Evolutionary conservation across 2,329 filamentous ascomycete species (phyloP).

Genomic region (Penicillium polonicum): DNA sequence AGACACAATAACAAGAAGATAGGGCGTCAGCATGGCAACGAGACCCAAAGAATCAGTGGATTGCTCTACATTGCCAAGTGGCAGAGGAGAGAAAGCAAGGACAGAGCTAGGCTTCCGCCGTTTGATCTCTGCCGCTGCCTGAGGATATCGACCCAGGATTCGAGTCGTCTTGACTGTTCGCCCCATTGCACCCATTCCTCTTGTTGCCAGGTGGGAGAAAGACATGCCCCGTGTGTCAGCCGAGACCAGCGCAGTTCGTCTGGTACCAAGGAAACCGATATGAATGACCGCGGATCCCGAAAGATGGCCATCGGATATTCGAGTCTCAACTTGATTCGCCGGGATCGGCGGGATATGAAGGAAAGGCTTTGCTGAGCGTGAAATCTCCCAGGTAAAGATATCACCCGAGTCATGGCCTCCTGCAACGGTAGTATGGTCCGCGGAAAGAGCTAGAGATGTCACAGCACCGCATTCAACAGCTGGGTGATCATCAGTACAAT

Average conservation of each 20-base stretch:
- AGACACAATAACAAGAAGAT: slow-evolving; percentile 92
- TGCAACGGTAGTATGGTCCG: slow-evolving; percentile 88
- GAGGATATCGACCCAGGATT: slow-evolving; percentile 87
- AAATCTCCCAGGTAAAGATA: slow-evolving; percentile 97
- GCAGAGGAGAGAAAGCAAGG: slow-evolving; percentile 83
- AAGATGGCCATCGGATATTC: slow-evolving; percentile 78
- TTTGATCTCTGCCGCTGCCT: slow-evolving; percentile 61
- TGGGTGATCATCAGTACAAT: slow-evolving; percentile 36
- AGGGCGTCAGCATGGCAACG: slow-evolving; percentile 93
- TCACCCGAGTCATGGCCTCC: slow-evolving; percentile 84
- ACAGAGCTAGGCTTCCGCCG: slow-evolving; percentile 89
- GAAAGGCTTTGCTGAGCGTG: slow-evolving; percentile 79
- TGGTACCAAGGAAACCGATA: slow-evolving; percentile 88
- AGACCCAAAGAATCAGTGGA: slow-evolving; percentile 83
- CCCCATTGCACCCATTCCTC: slow-evolving; percentile 82
- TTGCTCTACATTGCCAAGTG: slow-evolving; percentile 90
- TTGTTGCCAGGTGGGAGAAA: slow-evolving; percentile 91
- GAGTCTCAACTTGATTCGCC: slow-evolving; percentile 60
- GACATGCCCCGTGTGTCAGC: slow-evolving; percentile 96
- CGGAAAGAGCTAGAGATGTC: slow-evolving; percentile 84
- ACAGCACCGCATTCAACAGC: slow-evolving; percentile 88
- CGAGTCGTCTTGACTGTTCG: slow-evolving; percentile 84
- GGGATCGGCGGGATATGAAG: slow-evolving; percentile 79
- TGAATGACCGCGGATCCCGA: slow-evolving; percentile 77
- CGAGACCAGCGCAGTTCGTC: slow-evolving; percentile 91